These are phyloP conservation scores for Penicillium sp. DNA, from an alignment of 2,329 filamentous ascomycete species.

Conservation along the genomic window DNA sequence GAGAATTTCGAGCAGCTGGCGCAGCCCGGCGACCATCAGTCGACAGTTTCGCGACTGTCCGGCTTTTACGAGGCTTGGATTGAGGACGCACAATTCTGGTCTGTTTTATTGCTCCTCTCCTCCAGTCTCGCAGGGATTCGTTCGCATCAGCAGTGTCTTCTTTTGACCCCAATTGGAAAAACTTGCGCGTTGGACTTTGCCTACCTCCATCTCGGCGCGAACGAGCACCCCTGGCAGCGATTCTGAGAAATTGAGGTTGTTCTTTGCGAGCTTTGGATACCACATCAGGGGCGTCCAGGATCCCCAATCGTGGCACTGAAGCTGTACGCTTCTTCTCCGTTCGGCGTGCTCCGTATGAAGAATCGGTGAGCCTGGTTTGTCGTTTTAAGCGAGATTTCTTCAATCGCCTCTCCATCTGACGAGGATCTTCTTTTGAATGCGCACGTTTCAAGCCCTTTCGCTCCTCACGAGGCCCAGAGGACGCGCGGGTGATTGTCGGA, in stretches of 20 bases:
- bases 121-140: slow-evolving; percentile 49
- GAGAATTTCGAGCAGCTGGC: not conserved
- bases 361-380: slow-evolving; percentile 38
- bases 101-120: slow-evolving; percentile 41
- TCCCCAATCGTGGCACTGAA: slow-evolving; percentile 39
- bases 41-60: slow-evolving; percentile 21
- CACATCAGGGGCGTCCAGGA: slow-evolving; percentile 49
- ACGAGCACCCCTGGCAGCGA: slow-evolving; percentile 53
- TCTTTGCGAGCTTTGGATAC: slow-evolving; percentile 24
- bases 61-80: slow-evolving; percentile 20
- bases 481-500: slow-evolving; percentile 26
- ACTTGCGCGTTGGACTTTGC: slow-evolving; percentile 50
- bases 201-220: slow-evolving; percentile 47
- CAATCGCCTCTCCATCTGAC: slow-evolving; percentile 5
- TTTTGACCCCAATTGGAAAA: slow-evolving; percentile 49
- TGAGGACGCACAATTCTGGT: slow-evolving; percentile 18
- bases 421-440: slow-evolving; percentile 13
- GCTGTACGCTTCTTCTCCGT: slow-evolving; percentile 20
- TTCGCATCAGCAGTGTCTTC: slow-evolving; percentile 55
- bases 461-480: slow-evolving; percentile 1
- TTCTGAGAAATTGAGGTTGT: slow-evolving; percentile 52
- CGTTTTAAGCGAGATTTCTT: slow-evolving; percentile 28
- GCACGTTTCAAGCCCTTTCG: slow-evolving; percentile 14
- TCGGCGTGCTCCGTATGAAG: slow-evolving; percentile 22
- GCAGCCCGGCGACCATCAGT: slow-evolving; percentile 13